Evolutionary conservation across 371 early-diverging fungal genomes (phyloP).

Genomic region (Smittium mucronatum): DNA sequence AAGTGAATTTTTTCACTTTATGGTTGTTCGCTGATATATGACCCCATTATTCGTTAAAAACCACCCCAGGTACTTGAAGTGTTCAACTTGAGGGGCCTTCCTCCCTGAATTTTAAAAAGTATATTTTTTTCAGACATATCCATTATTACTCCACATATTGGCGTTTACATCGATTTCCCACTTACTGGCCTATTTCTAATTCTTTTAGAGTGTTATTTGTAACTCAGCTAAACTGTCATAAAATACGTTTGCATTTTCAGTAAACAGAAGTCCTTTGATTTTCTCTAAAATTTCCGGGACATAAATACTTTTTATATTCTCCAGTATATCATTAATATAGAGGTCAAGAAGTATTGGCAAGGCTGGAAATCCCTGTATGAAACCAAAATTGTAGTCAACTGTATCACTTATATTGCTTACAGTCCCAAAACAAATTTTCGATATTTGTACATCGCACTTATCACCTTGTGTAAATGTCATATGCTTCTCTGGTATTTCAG

Average conservation of each 20-base stretch:
- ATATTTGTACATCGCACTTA: not conserved
- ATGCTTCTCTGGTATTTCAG: not conserved
- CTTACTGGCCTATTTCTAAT: not conserved
- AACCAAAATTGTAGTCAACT: not conserved
- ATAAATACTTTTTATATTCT: not conserved
- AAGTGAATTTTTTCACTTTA: not conserved
- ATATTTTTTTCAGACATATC: not conserved
- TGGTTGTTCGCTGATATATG: not conserved
- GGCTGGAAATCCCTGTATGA: slow-evolving; percentile 6
- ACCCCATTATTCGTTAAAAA: not conserved
- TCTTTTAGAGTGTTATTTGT: not conserved
- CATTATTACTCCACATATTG: not conserved
- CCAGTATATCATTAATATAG: not conserved
- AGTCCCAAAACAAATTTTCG: not conserved
- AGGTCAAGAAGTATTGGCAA: slow-evolving; percentile 5
- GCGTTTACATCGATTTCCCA: not conserved
- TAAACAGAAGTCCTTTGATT: not conserved
- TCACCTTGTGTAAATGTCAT: not conserved
- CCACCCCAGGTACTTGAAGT: not conserved
- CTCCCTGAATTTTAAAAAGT: not conserved
- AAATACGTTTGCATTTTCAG: not conserved
- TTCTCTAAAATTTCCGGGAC: not conserved
- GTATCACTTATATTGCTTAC: not conserved
- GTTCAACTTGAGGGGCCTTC: not conserved
- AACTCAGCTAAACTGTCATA: not conserved